Evolutionary conservation across 176 grass and related monocot genomes (phyloP), one percentile per base, ranked within the genome.

Genomic region (Ensete glaucum): DNA sequence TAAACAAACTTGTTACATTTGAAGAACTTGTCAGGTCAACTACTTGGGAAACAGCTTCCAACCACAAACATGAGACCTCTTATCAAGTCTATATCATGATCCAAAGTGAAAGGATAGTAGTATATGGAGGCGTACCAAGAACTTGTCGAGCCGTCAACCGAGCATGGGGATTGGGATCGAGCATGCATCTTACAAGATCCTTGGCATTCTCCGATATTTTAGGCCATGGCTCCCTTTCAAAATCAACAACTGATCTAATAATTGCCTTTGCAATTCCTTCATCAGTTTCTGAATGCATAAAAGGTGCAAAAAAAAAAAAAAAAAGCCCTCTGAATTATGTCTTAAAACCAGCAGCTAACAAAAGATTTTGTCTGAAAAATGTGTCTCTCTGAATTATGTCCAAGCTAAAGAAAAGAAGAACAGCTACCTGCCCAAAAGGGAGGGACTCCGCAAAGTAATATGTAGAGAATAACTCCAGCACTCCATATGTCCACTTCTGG

Each of bases 381-480:
- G 57, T 62, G 57, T 8, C 57, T 43, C 34, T 5, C 5, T 43
- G 29, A 34, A 34, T 34, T 34, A 34, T 34, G 29, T 34, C 29
- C 29, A 34, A 34, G 29, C 29, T 27, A 27, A 34, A 16, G 1
- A 67, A 25, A 9, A 43, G 13, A 24, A 67, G 25, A 3, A 34
- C 2, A 49, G 17, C 15, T 62, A 91, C 91, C 91, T 27, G 88
- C 88, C 92, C 88, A 96, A 67, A 96, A 96, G 0, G 92, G 92
- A 10, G 92, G 92, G 17, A 96, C 88, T 4, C 92, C 92, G 58
- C 84, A 96, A 23, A 96, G 85, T 3, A 96, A 78, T 84, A 96
- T 96, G 83, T 96, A 96, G 72, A 96, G 92, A 70, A 96, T 96
- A 20, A 96, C 92, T 11, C 92, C 92, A n/a, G 88, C 88, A 73